Base-by-base conservation (phyloP, 306 rosid genomes). In the Quercus berberidifolia region DNA sequence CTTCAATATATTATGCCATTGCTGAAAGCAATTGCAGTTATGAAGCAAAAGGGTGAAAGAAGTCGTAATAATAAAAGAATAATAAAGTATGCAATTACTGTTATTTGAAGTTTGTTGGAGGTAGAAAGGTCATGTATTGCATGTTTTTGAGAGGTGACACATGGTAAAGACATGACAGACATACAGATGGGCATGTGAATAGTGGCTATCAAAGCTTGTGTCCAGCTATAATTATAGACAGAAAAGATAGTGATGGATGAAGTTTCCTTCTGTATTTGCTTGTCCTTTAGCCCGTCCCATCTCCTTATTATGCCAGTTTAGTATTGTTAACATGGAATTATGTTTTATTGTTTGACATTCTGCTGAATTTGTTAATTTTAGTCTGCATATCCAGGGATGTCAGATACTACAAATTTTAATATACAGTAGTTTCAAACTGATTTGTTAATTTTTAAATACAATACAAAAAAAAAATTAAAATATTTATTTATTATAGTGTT, bases 201-300 rank as follows among this genome's bases (percentile, higher is more conserved):
- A 38, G 85, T 35, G 81, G 59, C 78, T 57, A 80, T 78, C 70
- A 49, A 82, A 76, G 69, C 80, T 72, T 80, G 56, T 65, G 55
- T 76, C 71, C 51, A 55, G 60, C 75, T 51, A 19, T 58, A 83
- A 28, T 60, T 73, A 76, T 76, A 25, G 74, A 70, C 80, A 78
- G 73, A 55, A 78, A 75, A 65, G 92, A 91, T 79, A 64, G 90
- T 17, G 90, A 91, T 84, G 60, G 89, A 87, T 84, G 88, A 93
- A 84, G 83, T 78, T 71, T 82, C 84, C 77, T 25, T 63, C 82
- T 78, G 83, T 79, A 73, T 82, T 64, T 75, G 59, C 76, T 83
- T 87, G 88, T 88, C 83, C 46, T 26, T 74, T 80, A n/a, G 80
- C 33, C 68, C 35, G 43, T 10, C 30, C 8, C 79, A 76, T 82